Evolutionary conservation across 306 rosid genomes (phyloP).

Genomic region (Ochetophila trinervis): DNA sequence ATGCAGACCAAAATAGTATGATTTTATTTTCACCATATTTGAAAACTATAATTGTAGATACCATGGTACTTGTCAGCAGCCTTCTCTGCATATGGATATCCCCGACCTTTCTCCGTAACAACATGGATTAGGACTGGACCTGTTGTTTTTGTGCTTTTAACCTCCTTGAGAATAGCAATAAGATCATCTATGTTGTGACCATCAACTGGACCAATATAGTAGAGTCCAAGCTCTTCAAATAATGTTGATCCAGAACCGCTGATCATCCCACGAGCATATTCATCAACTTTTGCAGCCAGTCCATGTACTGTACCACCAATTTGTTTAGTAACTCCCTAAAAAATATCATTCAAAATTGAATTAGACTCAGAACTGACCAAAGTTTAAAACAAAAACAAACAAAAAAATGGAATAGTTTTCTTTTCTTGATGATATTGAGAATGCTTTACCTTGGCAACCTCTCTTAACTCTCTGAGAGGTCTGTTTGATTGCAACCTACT

Average conservation of each 20-base stretch:
- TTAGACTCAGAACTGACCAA: slow-evolving; percentile 15
- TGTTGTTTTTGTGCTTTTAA: slow-evolving; percentile 72
- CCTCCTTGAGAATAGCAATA: slow-evolving; percentile 79
- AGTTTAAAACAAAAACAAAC: no score
- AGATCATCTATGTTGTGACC: slow-evolving; percentile 97
- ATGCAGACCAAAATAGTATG: neutral
- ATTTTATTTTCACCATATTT: neutral
- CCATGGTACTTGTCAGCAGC: slow-evolving; percentile 96
- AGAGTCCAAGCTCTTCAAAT: slow-evolving; percentile 96
- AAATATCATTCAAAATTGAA: slow-evolving; percentile 20
- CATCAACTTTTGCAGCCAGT: slow-evolving; percentile 97
- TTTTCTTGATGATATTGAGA: neutral
- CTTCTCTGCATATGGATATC: slow-evolving; percentile 93
- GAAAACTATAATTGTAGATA: slow-evolving; percentile 24
- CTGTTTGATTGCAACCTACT: slow-evolving; percentile 89
- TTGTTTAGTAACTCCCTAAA: slow-evolving; percentile 85
- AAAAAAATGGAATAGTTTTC: neutral
- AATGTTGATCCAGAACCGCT: slow-evolving; percentile 89
- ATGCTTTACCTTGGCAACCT: slow-evolving; percentile 89
- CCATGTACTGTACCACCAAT: slow-evolving; percentile 94
- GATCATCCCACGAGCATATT: slow-evolving; percentile 99
- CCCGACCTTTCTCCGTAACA: slow-evolving; percentile 92
- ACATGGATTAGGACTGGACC: slow-evolving; percentile 95
- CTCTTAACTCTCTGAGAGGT: slow-evolving; percentile 92
- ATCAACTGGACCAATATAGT: slow-evolving; percentile 96